phyloP scores from a whole-genome alignment of 305 asterid genomes.

The Solanum aculeatissimum region DNA sequence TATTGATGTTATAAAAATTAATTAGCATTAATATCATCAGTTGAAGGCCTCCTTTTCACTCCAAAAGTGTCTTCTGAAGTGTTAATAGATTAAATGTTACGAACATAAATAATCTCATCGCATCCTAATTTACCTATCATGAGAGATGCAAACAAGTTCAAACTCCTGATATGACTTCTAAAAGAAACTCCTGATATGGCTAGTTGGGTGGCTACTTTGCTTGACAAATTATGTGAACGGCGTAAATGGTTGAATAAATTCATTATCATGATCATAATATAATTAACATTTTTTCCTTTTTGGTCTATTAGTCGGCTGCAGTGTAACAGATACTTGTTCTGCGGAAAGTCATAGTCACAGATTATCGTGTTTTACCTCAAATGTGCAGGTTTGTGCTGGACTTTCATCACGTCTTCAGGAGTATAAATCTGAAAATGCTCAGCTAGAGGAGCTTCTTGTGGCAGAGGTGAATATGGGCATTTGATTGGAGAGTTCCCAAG shows the following conservation, averaged over 20 bases:
- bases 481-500: not conserved
- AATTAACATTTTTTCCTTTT: not conserved
- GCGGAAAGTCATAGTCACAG: not conserved
- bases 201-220: not conserved
- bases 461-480: conserved; percentile 60
- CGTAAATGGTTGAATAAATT: not conserved
- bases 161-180: not conserved
- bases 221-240: not conserved
- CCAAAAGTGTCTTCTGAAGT: not conserved
- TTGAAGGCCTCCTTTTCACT: not conserved
- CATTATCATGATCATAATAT: not conserved
- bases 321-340: not conserved
- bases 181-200: not conserved
- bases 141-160: not conserved
- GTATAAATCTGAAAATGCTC: conserved; percentile 97
- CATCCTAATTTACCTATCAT: not conserved
- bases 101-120: not conserved
- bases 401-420: conserved; percentile 98
- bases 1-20: not conserved
- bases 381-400: conserved; percentile 91
- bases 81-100: not conserved
- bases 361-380: not conserved
- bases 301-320: not conserved
- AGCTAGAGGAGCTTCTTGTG: conserved; percentile 87
- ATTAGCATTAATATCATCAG: not conserved